Evolutionary conservation across 192 early-diverging fungal species (phyloP), one percentile per base, ranked within the genome.

Genomic region (Rhizophlyctis rosea): DNA sequence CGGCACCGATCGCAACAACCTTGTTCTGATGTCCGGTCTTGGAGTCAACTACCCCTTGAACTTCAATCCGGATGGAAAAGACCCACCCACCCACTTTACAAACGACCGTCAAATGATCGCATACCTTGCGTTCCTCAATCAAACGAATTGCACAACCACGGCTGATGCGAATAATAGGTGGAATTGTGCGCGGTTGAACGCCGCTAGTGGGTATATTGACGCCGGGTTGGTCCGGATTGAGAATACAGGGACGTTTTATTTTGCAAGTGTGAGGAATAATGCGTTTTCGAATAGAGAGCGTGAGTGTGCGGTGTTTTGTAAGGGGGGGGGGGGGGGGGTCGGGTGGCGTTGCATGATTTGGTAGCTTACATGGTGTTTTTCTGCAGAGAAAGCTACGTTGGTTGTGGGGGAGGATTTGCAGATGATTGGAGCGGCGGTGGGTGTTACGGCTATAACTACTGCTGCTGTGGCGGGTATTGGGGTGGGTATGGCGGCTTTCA

Each of bases 1-100:
- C 29, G 70, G 70, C 27, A 76, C 74, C 28, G 74, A 76, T 52
- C 65, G 74, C 50, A 47, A 9, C 66, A 76, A 76, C 54, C 34
- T 76, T 5, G 74, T 69, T 0, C 25, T 69, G 2, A 50, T 68
- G 11, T 16, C 39, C 30, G 25, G 49, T 2, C 44, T 50, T 27
- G 69, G 61, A 9, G 58, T 56, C 50, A 75, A 75, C 57, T 56
- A 67, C 34, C 72, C 72, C 18, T 24, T 57, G 16, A 67, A 54
- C 63, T 47, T 74, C 11, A 65, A 65, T 31, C 71, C 71, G 49
- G 35, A 53, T 50, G 34, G 35, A 16, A 57, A 64, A 29, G 21
- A 28, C 16, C 34, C 62, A 18, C 59, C 71, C 4, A 7, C 33
- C 21, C 71, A 73, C 49, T 73, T 73, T 34, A 73, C 59, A 13